These are phyloP conservation scores for Fusarium subtropicale DNA, from an alignment of 2,329 filamentous ascomycete genomes.

Conservation along the genomic window DNA sequence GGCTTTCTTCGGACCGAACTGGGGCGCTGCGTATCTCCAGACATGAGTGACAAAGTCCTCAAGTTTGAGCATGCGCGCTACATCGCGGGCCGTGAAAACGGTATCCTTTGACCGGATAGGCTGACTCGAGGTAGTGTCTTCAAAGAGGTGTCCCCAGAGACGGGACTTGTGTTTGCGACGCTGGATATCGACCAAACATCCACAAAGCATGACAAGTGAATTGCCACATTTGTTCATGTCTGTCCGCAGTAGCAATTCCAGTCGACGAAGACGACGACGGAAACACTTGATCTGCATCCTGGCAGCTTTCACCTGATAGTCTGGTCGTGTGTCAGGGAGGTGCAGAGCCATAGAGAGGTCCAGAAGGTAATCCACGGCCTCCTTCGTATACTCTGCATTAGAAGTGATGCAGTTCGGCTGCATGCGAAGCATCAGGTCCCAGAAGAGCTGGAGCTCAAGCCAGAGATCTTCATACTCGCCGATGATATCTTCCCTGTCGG, in stretches of 20 bases:
- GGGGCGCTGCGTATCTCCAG: no score
- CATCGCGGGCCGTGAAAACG: slow-evolving; percentile 13
- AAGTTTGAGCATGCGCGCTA: slow-evolving; percentile 30
- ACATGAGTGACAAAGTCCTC: slow-evolving; percentile 30
- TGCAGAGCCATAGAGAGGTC: slow-evolving; percentile 15
- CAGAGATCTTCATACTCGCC: slow-evolving; percentile 24
- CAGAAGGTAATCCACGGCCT: slow-evolving; percentile 28
- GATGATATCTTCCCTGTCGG: neutral
- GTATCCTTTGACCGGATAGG: neutral
- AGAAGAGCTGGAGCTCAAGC: slow-evolving; percentile 26
- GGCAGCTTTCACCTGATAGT: neutral
- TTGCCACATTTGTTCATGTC: slow-evolving; percentile 22
- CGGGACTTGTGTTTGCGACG: slow-evolving; percentile 19
- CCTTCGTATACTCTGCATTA: neutral
- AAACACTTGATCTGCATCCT: slow-evolving; percentile 6
- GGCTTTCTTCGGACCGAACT: neutral
- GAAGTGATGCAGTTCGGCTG: slow-evolving; percentile 31
- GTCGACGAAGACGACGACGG: slow-evolving; percentile 15
- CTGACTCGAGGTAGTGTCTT: neutral
- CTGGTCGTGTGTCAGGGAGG: neutral
- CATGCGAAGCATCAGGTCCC: slow-evolving; percentile 30
- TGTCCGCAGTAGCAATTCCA: slow-evolving; percentile 9
- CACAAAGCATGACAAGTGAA: slow-evolving; percentile 17
- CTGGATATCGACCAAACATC: slow-evolving; percentile 25
- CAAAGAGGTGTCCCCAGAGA: slow-evolving; percentile 32